phyloP scores from a whole-genome alignment of 257 asterid species.

The Solanum pinnatisectum region DNA sequence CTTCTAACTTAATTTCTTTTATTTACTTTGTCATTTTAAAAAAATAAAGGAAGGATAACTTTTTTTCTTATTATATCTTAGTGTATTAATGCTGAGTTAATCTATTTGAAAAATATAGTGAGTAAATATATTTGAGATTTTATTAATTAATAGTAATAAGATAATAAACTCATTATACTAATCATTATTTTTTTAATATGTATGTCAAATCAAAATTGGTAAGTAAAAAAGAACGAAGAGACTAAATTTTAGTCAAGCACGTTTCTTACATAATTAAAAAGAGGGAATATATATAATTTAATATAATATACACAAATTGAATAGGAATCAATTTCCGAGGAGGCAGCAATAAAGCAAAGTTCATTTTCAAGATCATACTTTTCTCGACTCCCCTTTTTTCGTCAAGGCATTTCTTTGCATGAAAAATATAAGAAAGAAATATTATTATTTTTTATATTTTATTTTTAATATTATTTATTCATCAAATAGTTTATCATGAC shows the following conservation, averaged over 20 bases:
- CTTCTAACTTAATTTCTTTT: no score
- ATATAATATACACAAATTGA: background rate
- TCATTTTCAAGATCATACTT: constrained; percentile 27
- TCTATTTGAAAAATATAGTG: no score
- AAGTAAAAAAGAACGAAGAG: no score
- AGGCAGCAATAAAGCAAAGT: background rate
- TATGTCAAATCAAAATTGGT: no score
- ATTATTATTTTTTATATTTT: no score
- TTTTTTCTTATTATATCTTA: no score
- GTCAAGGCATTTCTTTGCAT: constrained; percentile 21
- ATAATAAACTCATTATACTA: no score
- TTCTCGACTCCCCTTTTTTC: constrained; percentile 1
- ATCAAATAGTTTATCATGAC: background rate
- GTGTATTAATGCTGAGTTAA: no score
- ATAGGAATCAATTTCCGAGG: background rate
- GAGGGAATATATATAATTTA: background rate
- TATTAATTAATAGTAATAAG: no score
- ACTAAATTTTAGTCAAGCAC: constrained; percentile 21
- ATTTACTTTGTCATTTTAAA: no score
- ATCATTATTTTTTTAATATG: rapidly evolving
- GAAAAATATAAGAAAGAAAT: no score
- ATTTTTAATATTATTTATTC: background rate
- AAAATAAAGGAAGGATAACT: no score
- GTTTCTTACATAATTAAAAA: constrained; percentile 13
- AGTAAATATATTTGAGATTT: rapidly evolving